phyloP scores from a whole-genome alignment of 2,329 filamentous ascomycete species.

The Cladophialophora yegresii region DNA sequence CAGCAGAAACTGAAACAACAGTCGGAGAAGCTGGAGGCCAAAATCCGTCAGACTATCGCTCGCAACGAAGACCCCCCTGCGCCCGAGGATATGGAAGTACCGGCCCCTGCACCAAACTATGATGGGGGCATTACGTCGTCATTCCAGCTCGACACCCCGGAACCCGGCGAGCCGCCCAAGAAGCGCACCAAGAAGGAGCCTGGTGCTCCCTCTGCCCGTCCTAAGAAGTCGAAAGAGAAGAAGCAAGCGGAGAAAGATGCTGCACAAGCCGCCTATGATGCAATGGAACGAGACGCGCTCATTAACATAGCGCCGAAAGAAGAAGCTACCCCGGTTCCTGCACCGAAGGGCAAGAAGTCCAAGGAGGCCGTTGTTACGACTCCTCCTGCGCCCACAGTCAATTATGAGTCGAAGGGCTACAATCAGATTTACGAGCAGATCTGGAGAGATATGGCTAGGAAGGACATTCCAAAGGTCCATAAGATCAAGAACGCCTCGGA shows the following conservation, averaged over 20 bases:
- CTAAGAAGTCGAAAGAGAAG: slow-evolving; percentile 82
- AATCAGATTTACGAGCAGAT: slow-evolving; percentile 98
- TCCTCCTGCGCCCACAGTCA: slow-evolving; percentile 56
- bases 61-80: slow-evolving; percentile 74
- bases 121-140: slow-evolving; percentile 84
- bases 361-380: slow-evolving; percentile 48
- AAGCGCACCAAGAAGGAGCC: slow-evolving; percentile 57
- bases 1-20: slow-evolving; percentile 78
- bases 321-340: slow-evolving; percentile 50
- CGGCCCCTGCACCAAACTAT: slow-evolving; percentile 73
- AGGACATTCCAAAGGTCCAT: slow-evolving; percentile 89
- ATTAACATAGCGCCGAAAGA: slow-evolving; percentile 60
- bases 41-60: slow-evolving; percentile 85
- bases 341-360: slow-evolving; percentile 49
- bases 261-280: slow-evolving; percentile 84
- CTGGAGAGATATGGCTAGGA: slow-evolving; percentile 89
- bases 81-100: slow-evolving; percentile 71
- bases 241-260: slow-evolving; percentile 71
- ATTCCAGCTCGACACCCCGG: slow-evolving; percentile 68
- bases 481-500: slow-evolving; percentile 85
- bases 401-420: slow-evolving; percentile 86
- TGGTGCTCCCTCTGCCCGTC: slow-evolving; percentile 58
- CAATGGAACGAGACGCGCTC: slow-evolving; percentile 51
- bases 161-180: slow-evolving; percentile 51
- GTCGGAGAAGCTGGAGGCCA: slow-evolving; percentile 87